phyloP scores from a whole-genome alignment of 2,329 filamentous ascomycete genomes.

The Helicocarpus griseus region DNA sequence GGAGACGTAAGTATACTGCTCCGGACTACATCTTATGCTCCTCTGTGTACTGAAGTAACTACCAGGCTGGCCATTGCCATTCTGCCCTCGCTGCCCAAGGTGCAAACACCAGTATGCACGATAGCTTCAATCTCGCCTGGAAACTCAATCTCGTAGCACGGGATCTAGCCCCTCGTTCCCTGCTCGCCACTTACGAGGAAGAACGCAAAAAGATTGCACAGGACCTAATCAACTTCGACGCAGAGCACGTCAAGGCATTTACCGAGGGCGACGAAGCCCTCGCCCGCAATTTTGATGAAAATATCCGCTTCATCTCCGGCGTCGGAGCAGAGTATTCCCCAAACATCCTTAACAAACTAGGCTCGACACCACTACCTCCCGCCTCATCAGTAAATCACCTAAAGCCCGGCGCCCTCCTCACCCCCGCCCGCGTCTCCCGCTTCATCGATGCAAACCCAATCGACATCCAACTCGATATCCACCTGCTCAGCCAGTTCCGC shows the following conservation, averaged over 20 bases:
- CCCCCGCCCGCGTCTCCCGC: slow-evolving; percentile 61
- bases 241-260: slow-evolving; percentile 42
- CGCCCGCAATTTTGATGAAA: slow-evolving; percentile 59
- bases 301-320: slow-evolving; percentile 64
- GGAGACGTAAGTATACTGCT: slow-evolving; percentile 30
- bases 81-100: slow-evolving; percentile 56
- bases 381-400: slow-evolving; percentile 26
- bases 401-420: slow-evolving; percentile 39
- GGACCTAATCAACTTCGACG: slow-evolving; percentile 6
- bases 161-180: slow-evolving; percentile 16
- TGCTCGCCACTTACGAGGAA: slow-evolving; percentile 22
- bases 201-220: slow-evolving; percentile 13
- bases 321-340: slow-evolving; percentile 58
- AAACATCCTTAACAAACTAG: slow-evolving; percentile 53
- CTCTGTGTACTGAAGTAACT: background rate
- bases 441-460: slow-evolving; percentile 72
- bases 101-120: slow-evolving; percentile 28
- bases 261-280: slow-evolving; percentile 55
- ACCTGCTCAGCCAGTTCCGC: slow-evolving; percentile 66
- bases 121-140: slow-evolving; percentile 28
- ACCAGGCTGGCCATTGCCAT: slow-evolving; percentile 41
- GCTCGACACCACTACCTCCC: slow-evolving; percentile 27
- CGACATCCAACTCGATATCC: slow-evolving; percentile 68
- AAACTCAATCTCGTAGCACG: slow-evolving; percentile 23
- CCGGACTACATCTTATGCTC: background rate